A percentile compares a stretch with the other conserved stretches of the same genome.
Conservation (phyloP, 2,329 filamentous ascomycete species). For the Aureobasidium vineae region DNA sequence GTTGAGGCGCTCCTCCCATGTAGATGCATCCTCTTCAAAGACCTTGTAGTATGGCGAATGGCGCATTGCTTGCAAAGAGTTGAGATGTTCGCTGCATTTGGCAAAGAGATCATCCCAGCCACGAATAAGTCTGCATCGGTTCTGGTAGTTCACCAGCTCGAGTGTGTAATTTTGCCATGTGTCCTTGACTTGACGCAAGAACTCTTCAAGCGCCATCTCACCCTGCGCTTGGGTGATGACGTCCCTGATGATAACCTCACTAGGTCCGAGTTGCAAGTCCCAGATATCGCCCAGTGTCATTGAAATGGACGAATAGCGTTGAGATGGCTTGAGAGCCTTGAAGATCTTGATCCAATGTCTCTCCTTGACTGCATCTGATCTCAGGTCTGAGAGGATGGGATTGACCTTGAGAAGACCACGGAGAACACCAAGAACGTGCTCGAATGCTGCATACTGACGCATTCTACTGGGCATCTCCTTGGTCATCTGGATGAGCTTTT, state of each 20-base stretch:
- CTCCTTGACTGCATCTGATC: conserved; percentile 94
- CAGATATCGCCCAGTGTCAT: conserved; percentile 98
- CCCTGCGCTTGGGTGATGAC: conserved; percentile 96
- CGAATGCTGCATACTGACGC: conserved; percentile 99
- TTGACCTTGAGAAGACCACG: conserved; percentile 91
- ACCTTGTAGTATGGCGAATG: conserved; percentile 99
- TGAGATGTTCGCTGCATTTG: conserved; percentile 97
- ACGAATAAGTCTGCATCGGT: conserved; percentile 93
- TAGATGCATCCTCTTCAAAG: conserved; percentile 94
- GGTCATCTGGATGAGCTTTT: conserved; percentile 93
- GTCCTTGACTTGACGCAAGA: conserved; percentile 92
- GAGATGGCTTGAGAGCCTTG: conserved; percentile 88
- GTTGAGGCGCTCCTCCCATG: conserved; percentile 98
- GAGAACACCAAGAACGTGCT: conserved; percentile 91
- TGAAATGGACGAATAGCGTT: conserved; percentile 88
- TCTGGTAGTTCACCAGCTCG: conserved; percentile 95
- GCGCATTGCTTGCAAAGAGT: conserved; percentile 96
- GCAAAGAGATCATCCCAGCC: conserved; percentile 98
- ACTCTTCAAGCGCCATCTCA: conserved; percentile 98
- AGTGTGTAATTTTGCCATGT: conserved; percentile 95
- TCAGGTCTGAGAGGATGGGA: conserved; percentile 79
- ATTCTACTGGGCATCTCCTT: conserved; percentile 99
- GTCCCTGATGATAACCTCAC: conserved; percentile 82
- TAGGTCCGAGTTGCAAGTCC: conserved; percentile 88
- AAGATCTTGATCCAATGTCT: conserved; percentile 98